phyloP scores from a whole-genome alignment of 768 basidiomycete species.

The Leccinum sublutescens region DNA sequence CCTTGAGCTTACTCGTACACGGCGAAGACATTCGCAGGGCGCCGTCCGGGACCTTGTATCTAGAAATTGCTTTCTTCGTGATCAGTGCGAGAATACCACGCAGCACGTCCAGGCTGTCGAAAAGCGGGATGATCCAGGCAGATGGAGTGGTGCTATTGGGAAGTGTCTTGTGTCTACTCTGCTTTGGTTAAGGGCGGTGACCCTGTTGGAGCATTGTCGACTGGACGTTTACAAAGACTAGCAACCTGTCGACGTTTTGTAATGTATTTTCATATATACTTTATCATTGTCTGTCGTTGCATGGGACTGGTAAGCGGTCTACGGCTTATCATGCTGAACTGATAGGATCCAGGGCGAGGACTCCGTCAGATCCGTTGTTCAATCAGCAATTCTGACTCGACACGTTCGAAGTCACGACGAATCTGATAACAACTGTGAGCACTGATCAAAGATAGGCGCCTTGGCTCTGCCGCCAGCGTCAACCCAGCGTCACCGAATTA shows the following conservation, averaged over 20 bases:
- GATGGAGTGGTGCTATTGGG: constrained; percentile 16
- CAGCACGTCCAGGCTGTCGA: not conserved
- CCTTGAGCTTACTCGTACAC: constrained; percentile 10
- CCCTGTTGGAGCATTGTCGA: not conserved
- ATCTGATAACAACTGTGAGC: not conserved
- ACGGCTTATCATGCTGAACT: not conserved
- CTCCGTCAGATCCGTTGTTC: not conserved
- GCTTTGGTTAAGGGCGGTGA: not conserved
- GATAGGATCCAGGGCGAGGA: constrained; percentile 3
- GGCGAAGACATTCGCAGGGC: constrained; percentile 24
- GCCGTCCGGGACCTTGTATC: constrained; percentile 25
- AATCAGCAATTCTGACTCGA: no score
- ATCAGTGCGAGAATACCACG: constrained; percentile 1
- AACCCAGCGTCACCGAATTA: not conserved
- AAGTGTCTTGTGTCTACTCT: constrained; percentile 16
- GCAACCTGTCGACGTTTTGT: not conserved
- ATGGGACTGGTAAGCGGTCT: not conserved
- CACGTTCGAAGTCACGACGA: not conserved
- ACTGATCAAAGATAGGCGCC: not conserved
- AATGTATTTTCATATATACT: not conserved
- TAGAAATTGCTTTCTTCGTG: constrained; percentile 15
- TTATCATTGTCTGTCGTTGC: not conserved
- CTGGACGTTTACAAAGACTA: not conserved
- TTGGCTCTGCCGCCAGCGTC: not conserved
- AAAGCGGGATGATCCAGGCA: not conserved